Evolutionary conservation across 495 filamentous ascomycete species (phyloP).

Genomic region (Penicillium roqueforti): DNA sequence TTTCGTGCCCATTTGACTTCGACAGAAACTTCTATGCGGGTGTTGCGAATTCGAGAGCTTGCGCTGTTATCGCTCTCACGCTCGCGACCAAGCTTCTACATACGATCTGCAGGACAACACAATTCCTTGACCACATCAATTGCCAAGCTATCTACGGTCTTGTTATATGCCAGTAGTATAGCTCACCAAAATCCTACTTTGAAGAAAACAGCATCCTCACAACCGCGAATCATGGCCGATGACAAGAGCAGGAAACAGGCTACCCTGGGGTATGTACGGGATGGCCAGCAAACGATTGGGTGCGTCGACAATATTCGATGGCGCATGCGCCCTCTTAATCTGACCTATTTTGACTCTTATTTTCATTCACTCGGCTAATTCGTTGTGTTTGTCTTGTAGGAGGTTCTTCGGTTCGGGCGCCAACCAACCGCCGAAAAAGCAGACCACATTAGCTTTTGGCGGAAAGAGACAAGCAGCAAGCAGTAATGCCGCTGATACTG

Average conservation of each 20-base stretch:
- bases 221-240: slow-evolving; percentile 32
- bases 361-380: slow-evolving; percentile 1
- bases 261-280: slow-evolving; percentile 88
- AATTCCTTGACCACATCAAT: slow-evolving; percentile 1
- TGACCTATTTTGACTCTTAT: background rate
- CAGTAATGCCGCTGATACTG: slow-evolving; percentile 15
- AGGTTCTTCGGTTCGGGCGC: slow-evolving; percentile 44
- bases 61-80: slow-evolving; percentile 22
- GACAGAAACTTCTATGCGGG: slow-evolving; percentile 29
- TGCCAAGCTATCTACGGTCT: background rate
- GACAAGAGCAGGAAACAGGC: slow-evolving; percentile 63
- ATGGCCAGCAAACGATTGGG: slow-evolving; percentile 77
- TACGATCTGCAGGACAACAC: background rate
- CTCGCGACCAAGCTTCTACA: slow-evolving; percentile 7
- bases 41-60: slow-evolving; percentile 12
- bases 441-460: slow-evolving; percentile 69
- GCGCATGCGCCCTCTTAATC: background rate
- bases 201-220: background rate
- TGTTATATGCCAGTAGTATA: too few relatives aligned
- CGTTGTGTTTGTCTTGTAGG: slow-evolving; percentile 17
- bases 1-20: background rate
- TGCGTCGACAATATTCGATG: slow-evolving; percentile 47
- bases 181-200: background rate
- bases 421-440: slow-evolving; percentile 54
- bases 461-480: slow-evolving; percentile 30